Evolutionary conservation across 306 rosid genomes (phyloP).

Genomic region (Crotalaria pallida): DNA sequence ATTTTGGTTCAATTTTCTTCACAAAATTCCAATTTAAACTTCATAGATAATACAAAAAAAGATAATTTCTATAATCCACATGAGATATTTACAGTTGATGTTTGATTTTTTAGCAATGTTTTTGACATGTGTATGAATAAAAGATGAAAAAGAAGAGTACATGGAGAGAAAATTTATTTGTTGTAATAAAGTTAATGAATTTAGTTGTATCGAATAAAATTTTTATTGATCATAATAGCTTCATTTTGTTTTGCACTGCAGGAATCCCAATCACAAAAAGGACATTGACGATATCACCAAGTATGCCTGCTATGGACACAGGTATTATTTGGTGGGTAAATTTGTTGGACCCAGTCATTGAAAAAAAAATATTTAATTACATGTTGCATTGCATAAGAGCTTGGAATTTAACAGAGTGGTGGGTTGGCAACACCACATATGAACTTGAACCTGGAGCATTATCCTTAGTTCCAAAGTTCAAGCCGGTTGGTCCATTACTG

Average conservation of each 20-base stretch:
- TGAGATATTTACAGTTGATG: no score
- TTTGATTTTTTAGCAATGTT: no score
- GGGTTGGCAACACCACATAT: not conserved
- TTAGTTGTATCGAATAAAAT: no score
- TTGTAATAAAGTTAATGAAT: no score
- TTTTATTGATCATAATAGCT: no score
- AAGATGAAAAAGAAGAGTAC: no score
- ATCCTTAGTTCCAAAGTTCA: not conserved
- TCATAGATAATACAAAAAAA: no score
- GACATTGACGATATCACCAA: not conserved
- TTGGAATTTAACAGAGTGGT: not conserved
- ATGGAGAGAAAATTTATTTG: no score
- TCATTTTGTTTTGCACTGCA: not conserved
- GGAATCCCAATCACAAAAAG: not conserved
- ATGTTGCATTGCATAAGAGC: not conserved
- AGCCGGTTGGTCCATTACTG: slow-evolving; percentile 15
- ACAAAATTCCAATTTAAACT: not conserved
- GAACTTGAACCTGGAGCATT: slow-evolving; percentile 17
- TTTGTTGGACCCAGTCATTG: not conserved
- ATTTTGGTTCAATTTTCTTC: not conserved
- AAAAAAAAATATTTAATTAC: not conserved
- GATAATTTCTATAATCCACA: no score
- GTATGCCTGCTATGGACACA: not conserved
- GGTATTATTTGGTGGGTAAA: not conserved
- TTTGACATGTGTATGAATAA: no score